Base-by-base conservation (phyloP, 2,329 filamentous ascomycete genomes). In the Colletotrichum endophyticum region DNA sequence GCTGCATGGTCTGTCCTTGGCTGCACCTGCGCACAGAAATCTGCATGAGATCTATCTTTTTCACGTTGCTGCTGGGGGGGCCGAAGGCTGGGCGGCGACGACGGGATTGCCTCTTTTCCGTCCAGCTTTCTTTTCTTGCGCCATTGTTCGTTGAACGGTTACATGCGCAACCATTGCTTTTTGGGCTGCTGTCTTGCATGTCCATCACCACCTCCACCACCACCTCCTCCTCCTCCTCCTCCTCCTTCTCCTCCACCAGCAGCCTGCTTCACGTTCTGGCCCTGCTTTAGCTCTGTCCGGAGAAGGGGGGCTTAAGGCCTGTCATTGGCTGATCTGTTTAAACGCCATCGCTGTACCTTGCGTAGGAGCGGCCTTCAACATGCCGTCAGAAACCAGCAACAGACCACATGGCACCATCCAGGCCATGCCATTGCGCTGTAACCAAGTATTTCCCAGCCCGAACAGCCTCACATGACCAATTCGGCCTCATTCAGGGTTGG, bases 401-500 rank as follows among this genome's bases (percentile, higher is more conserved):
- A 59, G 64, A 72, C 69, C 77, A 78, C 77, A 75, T 78, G 75
- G 77, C 75, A 77, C 77, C 75, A 75, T 70, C 68, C 75, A 75
- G 53, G 30, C 57, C 77, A 68, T 63, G 59, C 25, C 63, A 34
- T 62, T 25, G 22, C 32, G 28, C 44, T 12, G 36, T 39, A 8
- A 16, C 36, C 7, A 39, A 8, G 39, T 11, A n/a, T 36, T 19
- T 28, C 16, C 13, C 57, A 28, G 66, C 56, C 57, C 9, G 73
- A 70, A 63, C 73, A 73, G 73, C 56, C n/a, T 64, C 63, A 39
- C 68, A 62, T 39, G 28, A 19, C 8, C 25, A 25, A 6, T n/a
- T 22, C 30, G 16, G 16, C 28, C 30, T n/a, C 12, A 22, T 12
- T 62, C 16, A 32, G 30, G 28, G 30, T 25, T 36, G 28, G 9